Percentiles rank a stretch among this genome's conserved stretches.
These are phyloP conservation scores for Jaltomata sinuosa DNA, from an alignment of 257 asterid genomes.

Conservation along the genomic window DNA sequence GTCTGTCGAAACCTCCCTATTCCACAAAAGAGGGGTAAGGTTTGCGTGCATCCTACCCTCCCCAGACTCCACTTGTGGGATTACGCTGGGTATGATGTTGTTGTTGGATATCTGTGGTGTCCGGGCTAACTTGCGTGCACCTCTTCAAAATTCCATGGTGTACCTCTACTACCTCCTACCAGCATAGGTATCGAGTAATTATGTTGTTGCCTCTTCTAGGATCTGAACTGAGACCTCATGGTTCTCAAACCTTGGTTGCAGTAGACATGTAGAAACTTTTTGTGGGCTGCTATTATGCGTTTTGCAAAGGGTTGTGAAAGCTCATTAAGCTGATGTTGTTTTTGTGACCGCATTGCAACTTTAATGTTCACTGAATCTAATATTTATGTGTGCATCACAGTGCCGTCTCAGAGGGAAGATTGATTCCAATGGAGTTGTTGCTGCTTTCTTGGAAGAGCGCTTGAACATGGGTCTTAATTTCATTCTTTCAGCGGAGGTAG, in stretches of 20 bases:
- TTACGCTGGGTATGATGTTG: not conserved
- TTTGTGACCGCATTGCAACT: not conserved
- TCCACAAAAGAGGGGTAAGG: not conserved
- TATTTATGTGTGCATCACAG: not conserved
- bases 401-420: conserved; percentile 21
- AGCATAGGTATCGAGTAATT: no score
- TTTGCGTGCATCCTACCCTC: no score
- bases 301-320: not conserved
- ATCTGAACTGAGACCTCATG: no score
- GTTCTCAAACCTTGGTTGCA: not conserved
- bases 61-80: not conserved
- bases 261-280: not conserved
- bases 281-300: not conserved
- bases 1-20: not conserved
- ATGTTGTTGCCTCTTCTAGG: no score
- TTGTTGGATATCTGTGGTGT: not conserved
- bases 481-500: conserved; percentile 13
- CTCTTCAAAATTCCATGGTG: not conserved
- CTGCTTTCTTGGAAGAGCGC: conserved; percentile 19
- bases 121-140: not conserved
- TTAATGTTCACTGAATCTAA: not conserved
- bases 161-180: no score
- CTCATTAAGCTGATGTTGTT: not conserved
- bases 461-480: conserved; percentile 15
- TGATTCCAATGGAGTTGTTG: conserved; percentile 10